Percentiles rank a stretch among this genome's conserved stretches.
Conservation (phyloP, 2,329 filamentous ascomycete genomes). For the Keithomyces neogunnii region DNA sequence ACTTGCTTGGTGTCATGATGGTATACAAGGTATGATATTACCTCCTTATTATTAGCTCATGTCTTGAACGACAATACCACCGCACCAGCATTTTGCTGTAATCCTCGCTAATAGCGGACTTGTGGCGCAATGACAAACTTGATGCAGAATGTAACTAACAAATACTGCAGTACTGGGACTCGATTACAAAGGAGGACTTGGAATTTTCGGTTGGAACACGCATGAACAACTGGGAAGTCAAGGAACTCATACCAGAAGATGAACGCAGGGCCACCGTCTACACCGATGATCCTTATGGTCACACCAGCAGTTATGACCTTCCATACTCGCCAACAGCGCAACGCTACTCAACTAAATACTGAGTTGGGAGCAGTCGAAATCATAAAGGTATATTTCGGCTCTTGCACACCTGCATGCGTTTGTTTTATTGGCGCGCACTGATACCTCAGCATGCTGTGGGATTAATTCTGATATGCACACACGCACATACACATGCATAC, state of each 20-base stretch:
- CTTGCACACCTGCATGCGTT: no score
- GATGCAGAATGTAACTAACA: not conserved
- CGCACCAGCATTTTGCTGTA: not conserved
- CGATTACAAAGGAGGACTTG: conserved; percentile 94
- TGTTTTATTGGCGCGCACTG: not conserved
- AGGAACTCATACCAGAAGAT: conserved; percentile 77
- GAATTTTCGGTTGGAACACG: conserved; percentile 96
- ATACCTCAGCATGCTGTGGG: not conserved
- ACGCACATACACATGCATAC: no score
- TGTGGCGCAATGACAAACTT: not conserved
- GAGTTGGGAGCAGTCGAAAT: conserved; percentile 11
- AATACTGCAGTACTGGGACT: conserved; percentile 81
- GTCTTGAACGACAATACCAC: not conserved
- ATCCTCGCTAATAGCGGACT: no score
- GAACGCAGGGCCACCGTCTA: conserved; percentile 68
- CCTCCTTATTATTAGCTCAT: not conserved
- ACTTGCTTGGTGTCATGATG: conserved; percentile 97
- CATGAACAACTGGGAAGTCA: conserved; percentile 97
- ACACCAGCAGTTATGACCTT: conserved; percentile 45
- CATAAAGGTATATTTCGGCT: no score
- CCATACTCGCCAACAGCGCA: conserved; percentile 36
- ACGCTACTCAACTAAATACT: conserved; percentile 40
- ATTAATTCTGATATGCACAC: not conserved
- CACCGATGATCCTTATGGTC: conserved; percentile 56
- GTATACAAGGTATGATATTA: conserved; percentile 72